Evolutionary conservation across 1,139 yeast genomes (phyloP).

Genomic region (Spathaspora sp.): DNA sequence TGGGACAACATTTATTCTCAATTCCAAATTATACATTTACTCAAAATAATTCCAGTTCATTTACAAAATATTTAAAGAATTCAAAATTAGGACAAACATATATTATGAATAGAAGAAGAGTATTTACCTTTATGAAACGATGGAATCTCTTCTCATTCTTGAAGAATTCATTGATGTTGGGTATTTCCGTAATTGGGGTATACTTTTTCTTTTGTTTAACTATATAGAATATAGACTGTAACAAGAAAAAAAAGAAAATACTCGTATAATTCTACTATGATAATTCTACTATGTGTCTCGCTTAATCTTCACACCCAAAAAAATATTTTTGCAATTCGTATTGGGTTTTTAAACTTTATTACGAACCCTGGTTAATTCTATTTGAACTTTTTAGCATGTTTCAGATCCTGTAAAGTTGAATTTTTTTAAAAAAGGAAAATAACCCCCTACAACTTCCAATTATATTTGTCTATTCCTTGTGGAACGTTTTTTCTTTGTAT

Average conservation of each 20-base stretch:
- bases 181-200: conserved; percentile 16
- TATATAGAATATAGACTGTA: conserved; percentile 6
- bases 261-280: not conserved
- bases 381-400: not conserved
- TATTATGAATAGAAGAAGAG: conserved; percentile 7
- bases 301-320: conserved; percentile 3
- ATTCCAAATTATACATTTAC: conserved; percentile 17
- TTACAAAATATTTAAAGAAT: conserved; percentile 6
- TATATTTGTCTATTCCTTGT: not conserved
- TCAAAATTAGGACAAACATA: conserved; percentile 9
- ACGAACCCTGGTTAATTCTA: not conserved
- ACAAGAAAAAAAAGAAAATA: not conserved
- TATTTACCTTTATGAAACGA: conserved; percentile 14
- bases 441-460: not conserved
- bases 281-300: not conserved
- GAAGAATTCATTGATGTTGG: conserved; percentile 20
- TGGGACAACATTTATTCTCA: conserved; percentile 3
- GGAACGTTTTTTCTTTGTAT: not conserved
- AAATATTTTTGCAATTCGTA: not conserved
- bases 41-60: conserved; percentile 3
- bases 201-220: conserved; percentile 21
- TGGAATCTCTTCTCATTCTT: conserved; percentile 20
- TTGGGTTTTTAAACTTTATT: not conserved
- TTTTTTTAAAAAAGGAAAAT: not conserved
- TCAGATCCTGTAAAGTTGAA: too few relatives aligned